Conservation (phyloP, 2,329 filamentous ascomycete species). For the Diplodia intermedia region DNA sequence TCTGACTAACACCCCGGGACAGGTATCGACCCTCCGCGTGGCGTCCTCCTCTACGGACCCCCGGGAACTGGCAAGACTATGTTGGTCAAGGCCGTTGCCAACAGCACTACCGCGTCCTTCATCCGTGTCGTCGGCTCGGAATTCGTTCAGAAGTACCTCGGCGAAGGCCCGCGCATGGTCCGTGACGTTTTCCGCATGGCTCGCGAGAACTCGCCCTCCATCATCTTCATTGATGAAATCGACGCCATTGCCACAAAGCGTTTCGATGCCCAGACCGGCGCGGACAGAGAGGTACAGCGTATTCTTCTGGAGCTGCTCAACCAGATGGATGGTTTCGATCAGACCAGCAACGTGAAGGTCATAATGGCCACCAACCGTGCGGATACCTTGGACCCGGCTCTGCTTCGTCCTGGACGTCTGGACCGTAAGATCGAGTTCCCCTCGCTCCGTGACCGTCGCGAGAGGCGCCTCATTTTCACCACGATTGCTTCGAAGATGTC, state of each 20-base stretch:
- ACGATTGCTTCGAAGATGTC: conserved; percentile 99
- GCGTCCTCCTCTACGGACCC: conserved; percentile 93
- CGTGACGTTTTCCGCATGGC: conserved; percentile 99
- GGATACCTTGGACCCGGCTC: conserved; percentile 92
- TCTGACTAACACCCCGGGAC: conserved; percentile 23
- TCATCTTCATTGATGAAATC: conserved; percentile 99
- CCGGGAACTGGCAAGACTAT: conserved; percentile 97
- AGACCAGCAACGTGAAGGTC: conserved; percentile 98
- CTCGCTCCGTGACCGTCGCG: conserved; percentile 88
- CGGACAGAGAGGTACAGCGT: conserved; percentile 97
- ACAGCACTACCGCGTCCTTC: conserved; percentile 97
- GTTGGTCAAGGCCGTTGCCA: conserved; percentile 97
- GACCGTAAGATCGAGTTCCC: conserved; percentile 99
- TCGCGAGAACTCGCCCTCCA: conserved; percentile 94
- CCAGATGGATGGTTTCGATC: conserved; percentile 99
- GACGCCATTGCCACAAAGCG: conserved; percentile 99
- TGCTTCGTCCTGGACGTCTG: conserved; percentile 91
- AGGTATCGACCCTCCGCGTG: conserved; percentile 91
- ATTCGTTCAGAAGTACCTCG: conserved; percentile 98
- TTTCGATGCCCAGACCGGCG: conserved; percentile 97
- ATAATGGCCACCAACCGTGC: conserved; percentile 99
- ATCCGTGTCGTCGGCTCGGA: conserved; percentile 98
- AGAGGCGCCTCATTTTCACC: conserved; percentile 93
- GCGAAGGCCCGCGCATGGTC: conserved; percentile 98
- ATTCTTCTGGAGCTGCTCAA: conserved; percentile 97